These are phyloP conservation scores for Penicillium maclennaniae DNA, from an alignment of 495 filamentous ascomycete species.

Conservation along the genomic window DNA sequence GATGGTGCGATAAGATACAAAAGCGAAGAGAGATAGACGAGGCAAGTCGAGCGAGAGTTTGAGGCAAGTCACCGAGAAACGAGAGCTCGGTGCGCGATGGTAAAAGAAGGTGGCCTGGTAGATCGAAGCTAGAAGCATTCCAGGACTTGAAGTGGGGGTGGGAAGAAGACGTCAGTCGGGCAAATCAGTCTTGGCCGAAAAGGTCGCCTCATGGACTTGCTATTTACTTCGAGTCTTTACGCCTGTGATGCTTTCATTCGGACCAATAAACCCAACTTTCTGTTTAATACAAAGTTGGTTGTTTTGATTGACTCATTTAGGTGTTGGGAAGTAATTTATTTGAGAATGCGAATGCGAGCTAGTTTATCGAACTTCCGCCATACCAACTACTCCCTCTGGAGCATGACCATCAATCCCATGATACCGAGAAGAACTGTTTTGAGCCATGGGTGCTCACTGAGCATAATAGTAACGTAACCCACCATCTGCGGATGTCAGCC, in stretches of 20 bases:
- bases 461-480: slow-evolving; percentile 94
- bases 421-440: slow-evolving; percentile 91
- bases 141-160: slow-evolving; percentile 9
- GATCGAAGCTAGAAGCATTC: slow-evolving; percentile 15
- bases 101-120: slow-evolving; percentile 4
- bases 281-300: neutral
- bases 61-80: neutral
- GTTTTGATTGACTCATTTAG: neutral
- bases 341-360: neutral
- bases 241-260: neutral
- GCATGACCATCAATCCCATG: slow-evolving; percentile 91
- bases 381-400: slow-evolving; percentile 72
- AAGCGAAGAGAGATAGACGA: slow-evolving; percentile 24
- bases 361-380: neutral
- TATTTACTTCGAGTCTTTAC: neutral
- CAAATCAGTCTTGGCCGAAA: neutral
- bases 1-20: slow-evolving; percentile 9
- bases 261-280: neutral
- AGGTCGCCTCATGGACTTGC: neutral
- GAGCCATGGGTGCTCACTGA: slow-evolving; percentile 95
- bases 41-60: slow-evolving; percentile 22
- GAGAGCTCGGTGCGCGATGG: neutral
- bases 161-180: slow-evolving; percentile 29
- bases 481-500: slow-evolving; percentile 51
- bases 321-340: neutral